A percentile compares a stretch with the other conserved stretches of the same genome.
Evolutionary conservation across 208 protist species (phyloP).

Genomic region (Novymonas esmeraldas): DNA sequence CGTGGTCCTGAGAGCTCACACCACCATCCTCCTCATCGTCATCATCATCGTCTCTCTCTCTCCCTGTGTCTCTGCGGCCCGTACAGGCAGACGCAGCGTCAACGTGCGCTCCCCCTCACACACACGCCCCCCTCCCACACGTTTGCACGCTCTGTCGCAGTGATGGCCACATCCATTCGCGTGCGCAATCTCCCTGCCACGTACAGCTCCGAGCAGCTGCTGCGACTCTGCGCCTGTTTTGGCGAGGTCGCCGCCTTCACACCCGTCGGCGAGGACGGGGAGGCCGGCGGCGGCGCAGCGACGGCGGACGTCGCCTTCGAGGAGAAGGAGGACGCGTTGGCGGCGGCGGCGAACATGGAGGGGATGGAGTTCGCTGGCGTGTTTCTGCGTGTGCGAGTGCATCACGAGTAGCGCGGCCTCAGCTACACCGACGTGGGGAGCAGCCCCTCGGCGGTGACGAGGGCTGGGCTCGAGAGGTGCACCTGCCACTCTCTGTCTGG

Average conservation of each 20-base stretch:
- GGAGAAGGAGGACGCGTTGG: constrained; percentile 57
- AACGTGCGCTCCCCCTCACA: too few relatives aligned
- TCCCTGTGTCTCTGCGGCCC: too few relatives aligned
- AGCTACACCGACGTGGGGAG: too few relatives aligned
- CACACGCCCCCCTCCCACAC: too few relatives aligned
- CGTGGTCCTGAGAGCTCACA: too few relatives aligned
- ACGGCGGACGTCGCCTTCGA: constrained; percentile 52
- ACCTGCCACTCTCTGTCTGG: too few relatives aligned
- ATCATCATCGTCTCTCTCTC: too few relatives aligned
- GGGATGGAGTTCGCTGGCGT: constrained; percentile 71
- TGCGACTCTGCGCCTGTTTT: constrained; percentile 74
- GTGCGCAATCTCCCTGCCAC: constrained; percentile 42
- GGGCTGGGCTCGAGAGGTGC: too few relatives aligned
- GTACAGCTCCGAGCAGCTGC: constrained; percentile 52
- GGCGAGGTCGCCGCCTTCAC: constrained; percentile 60
- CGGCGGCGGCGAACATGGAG: constrained; percentile 70
- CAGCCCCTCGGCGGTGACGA: too few relatives aligned
- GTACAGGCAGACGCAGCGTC: too few relatives aligned
- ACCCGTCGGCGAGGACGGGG: constrained; percentile 8
- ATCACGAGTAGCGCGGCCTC: constrained; percentile 16
- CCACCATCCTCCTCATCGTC: too few relatives aligned
- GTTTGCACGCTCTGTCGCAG: too few relatives aligned
- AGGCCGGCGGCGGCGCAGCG: not conserved
- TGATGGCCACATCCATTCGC: constrained; percentile 52
- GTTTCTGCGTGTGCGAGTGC: constrained; percentile 53